A percentile compares a stretch with the other conserved stretches of the same genome.
Evolutionary conservation across 2,329 filamentous ascomycete genomes (phyloP).

Genomic region (Bipolaris sorokiniana): DNA sequence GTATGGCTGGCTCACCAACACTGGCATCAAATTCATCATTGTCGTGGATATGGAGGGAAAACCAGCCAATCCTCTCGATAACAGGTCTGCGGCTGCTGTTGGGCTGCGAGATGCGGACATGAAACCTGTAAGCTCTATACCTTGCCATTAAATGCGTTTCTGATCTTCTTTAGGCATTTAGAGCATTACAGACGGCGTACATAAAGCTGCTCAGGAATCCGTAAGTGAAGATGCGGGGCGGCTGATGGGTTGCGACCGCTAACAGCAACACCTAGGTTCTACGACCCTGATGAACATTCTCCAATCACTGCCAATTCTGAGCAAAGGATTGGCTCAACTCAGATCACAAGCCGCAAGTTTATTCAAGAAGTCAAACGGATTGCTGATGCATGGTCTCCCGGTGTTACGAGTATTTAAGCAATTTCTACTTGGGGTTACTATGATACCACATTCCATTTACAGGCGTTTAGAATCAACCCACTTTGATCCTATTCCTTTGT

Average conservation of each 20-base stretch:
- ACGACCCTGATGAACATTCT: constrained; percentile 82
- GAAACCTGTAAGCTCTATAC: constrained; percentile 77
- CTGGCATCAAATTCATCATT: constrained; percentile 86
- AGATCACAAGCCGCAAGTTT: constrained; percentile 83
- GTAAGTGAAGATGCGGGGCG: neutral
- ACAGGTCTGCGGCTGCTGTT: constrained; percentile 56
- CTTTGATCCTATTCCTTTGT: neutral
- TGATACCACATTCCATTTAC: constrained; percentile 35
- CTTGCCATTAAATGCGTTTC: no score
- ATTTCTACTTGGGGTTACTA: constrained; percentile 8
- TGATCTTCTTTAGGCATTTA: constrained; percentile 68
- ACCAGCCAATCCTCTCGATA: constrained; percentile 48
- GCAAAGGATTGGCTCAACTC: constrained; percentile 57
- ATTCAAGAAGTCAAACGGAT: constrained; percentile 82
- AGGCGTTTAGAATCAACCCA: constrained; percentile 28
- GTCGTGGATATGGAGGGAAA: constrained; percentile 89
- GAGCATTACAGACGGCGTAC: constrained; percentile 91
- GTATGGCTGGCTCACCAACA: constrained; percentile 97
- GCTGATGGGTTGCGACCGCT: neutral
- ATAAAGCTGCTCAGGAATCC: constrained; percentile 85
- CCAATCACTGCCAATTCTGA: constrained; percentile 60
- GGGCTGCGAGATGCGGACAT: constrained; percentile 86
- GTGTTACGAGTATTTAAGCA: constrained; percentile 64
- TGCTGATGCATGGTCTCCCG: constrained; percentile 82
- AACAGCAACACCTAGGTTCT: constrained; percentile 79